Base-by-base conservation (phyloP, 2,329 filamentous ascomycete species). In the Penicillium crustosum region DNA sequence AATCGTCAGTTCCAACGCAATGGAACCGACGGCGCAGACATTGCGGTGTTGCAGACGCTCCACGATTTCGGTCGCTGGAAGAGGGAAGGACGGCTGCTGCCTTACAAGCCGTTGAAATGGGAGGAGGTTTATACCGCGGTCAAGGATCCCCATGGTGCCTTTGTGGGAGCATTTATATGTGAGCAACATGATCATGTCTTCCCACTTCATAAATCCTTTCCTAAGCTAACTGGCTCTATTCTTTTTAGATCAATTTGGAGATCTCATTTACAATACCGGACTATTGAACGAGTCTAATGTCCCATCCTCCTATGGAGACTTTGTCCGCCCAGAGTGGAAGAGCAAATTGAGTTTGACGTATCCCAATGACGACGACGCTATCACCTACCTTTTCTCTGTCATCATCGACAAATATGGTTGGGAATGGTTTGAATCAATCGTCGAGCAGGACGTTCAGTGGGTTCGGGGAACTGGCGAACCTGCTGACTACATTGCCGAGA, bases 291-390 rank as follows among this genome's bases (percentile, higher is more conserved):
- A 27, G 10, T 47, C 36, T 17, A 23, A 45, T 17, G 29, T 54
- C 6, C 50, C 44, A 13, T 48, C 43, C n/a, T 29, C 31, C 12
- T 58, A 39, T 29, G 25, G 17, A 12, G 55, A 58, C 3, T 23
- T 58, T 1, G 6, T 81, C 3, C 72, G 76, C 8, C 81, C 82
- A 0, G 77, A 80, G 56, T 82, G 78, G 70, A 84, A 84, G 69
- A 70, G 80, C 58, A 83, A 81, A 67, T 70, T 85, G 5, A 79
- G 79, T 2, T 66, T 85, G 12, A 83, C 82, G 0, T 84, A 84
- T 55, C 83, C 83, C 10, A 83, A 84, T 58, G 83, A 85, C 41
- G 83, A 85, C 42, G 83, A 85, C 53, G 82, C 83, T 0, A 78
- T 85, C 38, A 47, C 55, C 4, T 66, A 62, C 2, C 70, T 82